These are phyloP conservation scores for Magnaporthiopsis incrustans DNA, from an alignment of 2,329 filamentous ascomycete species.

Conservation along the genomic window DNA sequence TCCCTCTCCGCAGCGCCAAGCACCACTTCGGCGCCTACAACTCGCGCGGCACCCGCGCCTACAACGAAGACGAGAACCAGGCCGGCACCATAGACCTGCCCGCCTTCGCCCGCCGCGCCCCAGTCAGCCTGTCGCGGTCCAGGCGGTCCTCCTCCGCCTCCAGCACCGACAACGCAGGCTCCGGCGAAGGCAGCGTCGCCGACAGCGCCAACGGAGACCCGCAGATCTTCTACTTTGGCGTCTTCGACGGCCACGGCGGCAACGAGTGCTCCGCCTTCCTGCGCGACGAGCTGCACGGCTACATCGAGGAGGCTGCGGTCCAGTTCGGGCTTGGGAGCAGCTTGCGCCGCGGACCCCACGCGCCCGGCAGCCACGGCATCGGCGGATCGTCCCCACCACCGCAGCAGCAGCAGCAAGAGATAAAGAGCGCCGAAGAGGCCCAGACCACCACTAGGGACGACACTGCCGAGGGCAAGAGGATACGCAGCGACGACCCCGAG, in stretches of 20 bases:
- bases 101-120: conserved; percentile 79
- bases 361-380: conserved; percentile 7
- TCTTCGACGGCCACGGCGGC: conserved; percentile 95
- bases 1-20: conserved; percentile 86
- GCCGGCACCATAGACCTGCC: conserved; percentile 89
- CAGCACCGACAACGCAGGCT: conserved; percentile 39
- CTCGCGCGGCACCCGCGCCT: conserved; percentile 71
- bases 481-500: conserved; percentile 28
- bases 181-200: conserved; percentile 57
- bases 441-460: conserved; percentile 25
- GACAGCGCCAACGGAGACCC: conserved; percentile 74
- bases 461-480: conserved; percentile 28
- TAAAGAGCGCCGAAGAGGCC: conserved; percentile 41
- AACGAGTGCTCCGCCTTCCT: conserved; percentile 82
- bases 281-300: conserved; percentile 74
- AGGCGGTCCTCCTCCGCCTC: conserved; percentile 12
- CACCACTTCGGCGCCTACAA: conserved; percentile 85
- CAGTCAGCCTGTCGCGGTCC: conserved; percentile 48
- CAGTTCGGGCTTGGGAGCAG: conserved; percentile 74
- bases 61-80: conserved; percentile 92
- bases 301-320: conserved; percentile 73
- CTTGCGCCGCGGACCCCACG: conserved; percentile 38
- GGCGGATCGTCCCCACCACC: not conserved
- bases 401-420: conserved; percentile 29
- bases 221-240: conserved; percentile 93